phyloP scores from a whole-genome alignment of 306 rosid genomes.

The Herpetospermum pedunculosum region DNA sequence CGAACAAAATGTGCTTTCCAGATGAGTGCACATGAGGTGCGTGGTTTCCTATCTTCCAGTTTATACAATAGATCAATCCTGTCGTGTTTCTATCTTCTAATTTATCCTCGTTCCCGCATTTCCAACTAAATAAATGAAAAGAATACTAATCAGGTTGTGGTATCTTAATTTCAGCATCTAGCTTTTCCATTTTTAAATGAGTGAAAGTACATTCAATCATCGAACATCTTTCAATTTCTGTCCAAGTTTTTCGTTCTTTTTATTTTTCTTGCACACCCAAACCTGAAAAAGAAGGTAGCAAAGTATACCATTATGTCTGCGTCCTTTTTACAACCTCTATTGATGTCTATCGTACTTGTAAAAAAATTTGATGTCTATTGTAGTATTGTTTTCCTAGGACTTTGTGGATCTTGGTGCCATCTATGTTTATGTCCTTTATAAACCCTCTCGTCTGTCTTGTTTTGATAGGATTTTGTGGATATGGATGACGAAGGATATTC shows the following conservation, averaged over 20 bases:
- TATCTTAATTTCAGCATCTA: neutral
- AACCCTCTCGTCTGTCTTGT: neutral
- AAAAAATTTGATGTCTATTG: too few species aligned
- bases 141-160: neutral
- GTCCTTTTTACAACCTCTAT: neutral
- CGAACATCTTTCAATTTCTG: neutral
- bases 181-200: neutral
- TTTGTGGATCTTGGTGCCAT: neutral
- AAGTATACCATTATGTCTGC: neutral
- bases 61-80: neutral
- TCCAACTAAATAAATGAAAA: neutral
- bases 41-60: slow-evolving; percentile 2
- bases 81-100: neutral
- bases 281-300: neutral
- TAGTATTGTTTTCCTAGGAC: too few species aligned
- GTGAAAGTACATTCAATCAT: neutral
- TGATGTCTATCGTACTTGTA: too few species aligned
- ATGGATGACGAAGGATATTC: slow-evolving; percentile 51
- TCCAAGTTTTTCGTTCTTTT: neutral
- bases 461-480: slow-evolving; percentile 35
- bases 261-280: neutral
- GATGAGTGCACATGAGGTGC: slow-evolving; percentile 93
- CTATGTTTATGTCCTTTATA: neutral
- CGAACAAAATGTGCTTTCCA: slow-evolving; percentile 52
- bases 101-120: neutral